These are phyloP conservation scores for Aspergillus clavatus DNA, from an alignment of 2,329 filamentous ascomycete genomes.

Conservation along the genomic window DNA sequence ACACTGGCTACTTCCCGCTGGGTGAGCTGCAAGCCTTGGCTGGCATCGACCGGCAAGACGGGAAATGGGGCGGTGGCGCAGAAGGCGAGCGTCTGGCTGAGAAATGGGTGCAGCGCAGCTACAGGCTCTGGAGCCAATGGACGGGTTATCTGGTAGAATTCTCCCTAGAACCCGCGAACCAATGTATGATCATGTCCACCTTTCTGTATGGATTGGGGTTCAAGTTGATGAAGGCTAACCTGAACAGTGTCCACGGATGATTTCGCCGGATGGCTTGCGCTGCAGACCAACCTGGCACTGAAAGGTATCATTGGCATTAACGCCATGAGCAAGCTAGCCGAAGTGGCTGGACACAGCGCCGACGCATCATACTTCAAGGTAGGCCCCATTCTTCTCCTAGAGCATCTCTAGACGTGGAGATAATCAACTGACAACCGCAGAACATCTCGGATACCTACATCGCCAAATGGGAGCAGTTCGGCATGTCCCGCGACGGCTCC, in stretches of 20 bases:
- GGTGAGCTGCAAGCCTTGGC: constrained; percentile 45
- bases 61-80: constrained; percentile 52
- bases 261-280: constrained; percentile 71
- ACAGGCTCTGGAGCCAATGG: constrained; percentile 71
- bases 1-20: constrained; percentile 44
- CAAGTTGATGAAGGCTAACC: constrained; percentile 8
- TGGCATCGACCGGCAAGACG: constrained; percentile 56
- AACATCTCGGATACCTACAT: constrained; percentile 64
- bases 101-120: constrained; percentile 65
- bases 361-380: constrained; percentile 57
- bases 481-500: constrained; percentile 62
- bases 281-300: constrained; percentile 76
- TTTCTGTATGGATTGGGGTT: no score
- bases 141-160: constrained; percentile 72
- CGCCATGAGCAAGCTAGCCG: constrained; percentile 68
- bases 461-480: constrained; percentile 65
- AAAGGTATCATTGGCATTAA: constrained; percentile 80
- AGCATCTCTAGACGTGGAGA: no score
- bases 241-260: constrained; percentile 69
- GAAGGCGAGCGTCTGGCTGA: constrained; percentile 54
- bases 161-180: constrained; percentile 67
- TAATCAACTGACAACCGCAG: constrained; percentile 19
- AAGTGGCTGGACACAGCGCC: constrained; percentile 53
- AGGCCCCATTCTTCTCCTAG: constrained; percentile 2
- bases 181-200: constrained; percentile 45